These are phyloP conservation scores for Fusarium acutatum DNA, from an alignment of 2,329 filamentous ascomycete genomes.

Conservation along the genomic window DNA sequence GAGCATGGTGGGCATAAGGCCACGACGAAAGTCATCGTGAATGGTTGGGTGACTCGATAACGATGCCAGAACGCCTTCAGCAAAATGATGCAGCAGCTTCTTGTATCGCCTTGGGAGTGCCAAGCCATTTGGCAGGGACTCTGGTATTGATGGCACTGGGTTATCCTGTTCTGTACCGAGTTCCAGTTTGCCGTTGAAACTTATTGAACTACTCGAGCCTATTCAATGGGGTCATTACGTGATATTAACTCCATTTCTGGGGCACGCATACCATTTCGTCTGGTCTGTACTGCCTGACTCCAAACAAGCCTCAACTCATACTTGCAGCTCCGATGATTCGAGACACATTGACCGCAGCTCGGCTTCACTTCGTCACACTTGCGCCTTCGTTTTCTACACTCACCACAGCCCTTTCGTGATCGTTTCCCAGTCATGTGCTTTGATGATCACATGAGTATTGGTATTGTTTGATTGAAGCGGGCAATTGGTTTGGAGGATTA, in stretches of 20 bases:
- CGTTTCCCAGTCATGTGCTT: slow-evolving; percentile 34
- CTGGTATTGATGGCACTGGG: slow-evolving; percentile 4
- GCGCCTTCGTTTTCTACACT: slow-evolving; percentile 40
- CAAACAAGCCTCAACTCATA: slow-evolving; percentile 41
- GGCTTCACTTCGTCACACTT: slow-evolving; percentile 44
- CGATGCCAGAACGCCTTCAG: slow-evolving; percentile 38
- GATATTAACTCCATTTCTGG: accelerated
- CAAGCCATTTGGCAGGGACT: slow-evolving; percentile 37
- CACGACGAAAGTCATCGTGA: slow-evolving; percentile 38
- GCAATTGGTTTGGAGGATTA: background rate
- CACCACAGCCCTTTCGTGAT: slow-evolving; percentile 42
- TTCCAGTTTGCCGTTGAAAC: background rate
- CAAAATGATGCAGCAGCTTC: slow-evolving; percentile 38
- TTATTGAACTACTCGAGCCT: background rate
- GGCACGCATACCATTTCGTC: background rate
- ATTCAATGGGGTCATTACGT: accelerated
- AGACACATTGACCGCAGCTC: slow-evolving; percentile 34
- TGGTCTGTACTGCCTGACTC: slow-evolving; percentile 15
- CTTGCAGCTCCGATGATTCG: slow-evolving; percentile 24
- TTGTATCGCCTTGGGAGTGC: slow-evolving; percentile 31
- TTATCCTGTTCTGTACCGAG: background rate
- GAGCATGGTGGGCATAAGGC: slow-evolving; percentile 37
- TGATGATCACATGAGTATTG: background rate
- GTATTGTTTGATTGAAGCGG: background rate
- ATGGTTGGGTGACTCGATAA: slow-evolving; percentile 41